A percentile compares a stretch with the other conserved stretches of the same genome.
Evolutionary conservation across 1,139 yeast species (phyloP).

Genomic region (Blastobotrys buckinghamii): DNA sequence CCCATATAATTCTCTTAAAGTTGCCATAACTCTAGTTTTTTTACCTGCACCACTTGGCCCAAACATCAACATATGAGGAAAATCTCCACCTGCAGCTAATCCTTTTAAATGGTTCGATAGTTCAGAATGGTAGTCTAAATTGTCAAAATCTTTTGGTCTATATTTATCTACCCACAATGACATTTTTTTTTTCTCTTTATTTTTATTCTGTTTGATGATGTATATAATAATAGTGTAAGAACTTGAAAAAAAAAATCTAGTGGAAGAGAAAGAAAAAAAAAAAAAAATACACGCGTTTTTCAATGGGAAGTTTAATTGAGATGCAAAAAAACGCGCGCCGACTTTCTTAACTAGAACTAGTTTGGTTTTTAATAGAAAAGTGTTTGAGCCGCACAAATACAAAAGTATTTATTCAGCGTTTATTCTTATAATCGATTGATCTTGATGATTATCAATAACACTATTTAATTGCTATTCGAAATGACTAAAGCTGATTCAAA

Average conservation of each 20-base stretch:
- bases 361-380: too few relatives aligned
- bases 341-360: too few relatives aligned
- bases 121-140: slow-evolving; percentile 59
- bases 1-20: slow-evolving; percentile 77
- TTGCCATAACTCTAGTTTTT: slow-evolving; percentile 84
- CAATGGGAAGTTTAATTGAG: too few relatives aligned
- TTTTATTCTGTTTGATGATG: neutral
- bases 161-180: slow-evolving; percentile 96
- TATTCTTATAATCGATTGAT: too few relatives aligned
- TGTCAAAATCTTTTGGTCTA: slow-evolving; percentile 65
- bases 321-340: too few relatives aligned
- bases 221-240: neutral
- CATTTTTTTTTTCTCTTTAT: slow-evolving; percentile 40
- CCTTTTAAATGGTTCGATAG: slow-evolving; percentile 62
- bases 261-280: too few relatives aligned
- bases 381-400: too few relatives aligned
- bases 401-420: too few relatives aligned
- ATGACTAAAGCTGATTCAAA: too few relatives aligned
- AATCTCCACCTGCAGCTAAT: slow-evolving; percentile 61
- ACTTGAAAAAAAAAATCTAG: neutral
- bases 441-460: too few relatives aligned
- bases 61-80: slow-evolving; percentile 86
- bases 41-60: slow-evolving; percentile 98
- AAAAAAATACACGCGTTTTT: too few relatives aligned
- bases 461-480: too few relatives aligned